Evolutionary conservation across 2,329 filamentous ascomycete species (phyloP).

Genomic region (Xylariaceae sp.): DNA sequence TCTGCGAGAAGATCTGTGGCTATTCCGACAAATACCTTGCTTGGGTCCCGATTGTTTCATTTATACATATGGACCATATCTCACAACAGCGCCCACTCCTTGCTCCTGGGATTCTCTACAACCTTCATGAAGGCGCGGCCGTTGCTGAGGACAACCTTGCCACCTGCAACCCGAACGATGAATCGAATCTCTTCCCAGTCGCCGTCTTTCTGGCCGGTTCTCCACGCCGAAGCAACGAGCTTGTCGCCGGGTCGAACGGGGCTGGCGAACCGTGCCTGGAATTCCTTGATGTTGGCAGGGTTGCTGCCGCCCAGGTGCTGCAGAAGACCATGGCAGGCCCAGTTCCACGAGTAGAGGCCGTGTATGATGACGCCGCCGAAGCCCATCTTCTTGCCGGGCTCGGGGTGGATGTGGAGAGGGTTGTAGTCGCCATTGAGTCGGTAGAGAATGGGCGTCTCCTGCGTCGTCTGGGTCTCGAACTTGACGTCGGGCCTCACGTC

Average conservation of each 20-base stretch:
- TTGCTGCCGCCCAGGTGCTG: conserved; percentile 69
- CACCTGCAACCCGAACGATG: conserved; percentile 68
- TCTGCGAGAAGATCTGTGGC: not conserved
- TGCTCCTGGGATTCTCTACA: conserved; percentile 51
- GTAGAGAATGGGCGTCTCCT: conserved; percentile 71
- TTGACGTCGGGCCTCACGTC: conserved; percentile 65
- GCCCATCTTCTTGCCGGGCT: conserved; percentile 82
- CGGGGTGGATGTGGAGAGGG: conserved; percentile 81
- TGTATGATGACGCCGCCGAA: conserved; percentile 88
- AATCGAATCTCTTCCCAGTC: conserved; percentile 83
- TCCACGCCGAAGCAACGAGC: conserved; percentile 77
- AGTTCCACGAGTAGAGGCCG: conserved; percentile 84
- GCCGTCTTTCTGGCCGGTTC: conserved; percentile 60
- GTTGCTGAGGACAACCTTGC: conserved; percentile 83
- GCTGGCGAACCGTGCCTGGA: conserved; percentile 80
- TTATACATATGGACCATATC: conserved; percentile 7
- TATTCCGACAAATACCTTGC: no score
- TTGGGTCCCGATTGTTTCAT: no score
- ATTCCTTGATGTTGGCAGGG: conserved; percentile 77
- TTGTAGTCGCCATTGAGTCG: conserved; percentile 92
- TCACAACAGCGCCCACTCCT: conserved; percentile 44
- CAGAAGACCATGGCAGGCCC: conserved; percentile 66
- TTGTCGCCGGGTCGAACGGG: conserved; percentile 81
- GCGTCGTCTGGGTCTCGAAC: conserved; percentile 63
- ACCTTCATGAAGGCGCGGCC: conserved; percentile 73